Percentiles rank a stretch among this genome's conserved stretches.
Conservation (phyloP, 805 yeast genomes). For the Candida loeiensis region DNA sequence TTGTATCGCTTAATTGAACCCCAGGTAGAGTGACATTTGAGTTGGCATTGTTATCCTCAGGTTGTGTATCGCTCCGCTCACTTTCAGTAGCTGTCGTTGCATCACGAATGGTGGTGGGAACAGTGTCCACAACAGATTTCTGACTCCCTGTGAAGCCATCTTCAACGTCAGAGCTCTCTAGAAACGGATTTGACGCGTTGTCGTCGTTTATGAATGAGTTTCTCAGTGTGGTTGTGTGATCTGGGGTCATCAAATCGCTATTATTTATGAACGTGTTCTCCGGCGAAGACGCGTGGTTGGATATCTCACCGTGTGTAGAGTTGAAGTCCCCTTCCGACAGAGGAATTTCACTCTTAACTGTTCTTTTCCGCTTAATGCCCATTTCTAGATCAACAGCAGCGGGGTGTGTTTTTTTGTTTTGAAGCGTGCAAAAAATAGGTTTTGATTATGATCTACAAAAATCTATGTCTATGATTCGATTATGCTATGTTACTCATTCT, state of each 20-base stretch:
- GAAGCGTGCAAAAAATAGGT: not conserved
- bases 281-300: conserved; percentile 2
- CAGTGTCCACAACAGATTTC: not conserved
- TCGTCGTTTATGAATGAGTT: conserved; percentile 3
- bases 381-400: not conserved
- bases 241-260: conserved; percentile 26
- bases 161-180: conserved; percentile 2
- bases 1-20: no score
- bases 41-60: no score
- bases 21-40: no score
- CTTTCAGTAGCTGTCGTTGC: no score
- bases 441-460: not conserved
- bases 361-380: conserved; percentile 9
- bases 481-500: conserved; percentile 9
- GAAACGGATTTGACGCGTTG: conserved; percentile 7
- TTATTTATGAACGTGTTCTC: conserved; percentile 38
- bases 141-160: not conserved
- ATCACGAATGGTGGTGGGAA: no score
- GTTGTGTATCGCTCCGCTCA: no score
- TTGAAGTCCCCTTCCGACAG: conserved; percentile 7
- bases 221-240: not conserved
- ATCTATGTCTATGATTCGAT: conserved; percentile 2
- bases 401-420: conserved; percentile 1
- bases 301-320: not conserved
- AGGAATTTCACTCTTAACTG: conserved; percentile 4